phyloP scores from a whole-genome alignment of 179 eudicot genomes.

The Vitellaria paradoxa region DNA sequence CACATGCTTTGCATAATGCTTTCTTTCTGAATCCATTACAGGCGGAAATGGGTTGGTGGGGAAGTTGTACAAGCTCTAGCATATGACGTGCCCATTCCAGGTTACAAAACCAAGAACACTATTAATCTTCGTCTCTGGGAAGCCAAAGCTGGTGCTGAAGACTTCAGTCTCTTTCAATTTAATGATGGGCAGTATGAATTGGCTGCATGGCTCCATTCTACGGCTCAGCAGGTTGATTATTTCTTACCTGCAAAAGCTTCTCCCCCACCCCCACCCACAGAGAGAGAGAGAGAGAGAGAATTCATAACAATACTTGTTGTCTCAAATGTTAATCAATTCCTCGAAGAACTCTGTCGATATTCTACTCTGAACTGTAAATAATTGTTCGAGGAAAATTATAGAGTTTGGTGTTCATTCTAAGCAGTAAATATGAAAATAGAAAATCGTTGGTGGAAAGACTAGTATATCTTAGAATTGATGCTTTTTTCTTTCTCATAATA shows the following conservation, averaged over 20 bases:
- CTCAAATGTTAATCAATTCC: not conserved
- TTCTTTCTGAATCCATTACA: slow-evolving; percentile 28
- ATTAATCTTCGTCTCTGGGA: slow-evolving; percentile 98
- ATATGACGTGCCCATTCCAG: slow-evolving; percentile 98
- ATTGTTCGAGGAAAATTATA: not conserved
- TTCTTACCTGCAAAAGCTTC: not conserved
- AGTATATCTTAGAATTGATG: not conserved
- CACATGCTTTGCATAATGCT: not conserved
- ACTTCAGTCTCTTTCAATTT: slow-evolving; percentile 80
- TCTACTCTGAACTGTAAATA: not conserved
- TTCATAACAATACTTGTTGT: not conserved
- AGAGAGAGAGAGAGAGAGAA: too few species aligned
- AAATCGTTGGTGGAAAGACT: slow-evolving; percentile 1
- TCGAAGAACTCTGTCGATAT: not conserved
- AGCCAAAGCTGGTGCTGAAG: slow-evolving; percentile 85
- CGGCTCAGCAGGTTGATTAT: slow-evolving; percentile 73
- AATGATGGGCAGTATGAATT: slow-evolving; percentile 93
- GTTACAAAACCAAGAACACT: slow-evolving; percentile 92
- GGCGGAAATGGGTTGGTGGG: slow-evolving; percentile 94
- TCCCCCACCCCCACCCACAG: not conserved
- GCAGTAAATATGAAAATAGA: slow-evolving; percentile 5
- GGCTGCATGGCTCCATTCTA: slow-evolving; percentile 82
- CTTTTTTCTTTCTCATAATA: not conserved
- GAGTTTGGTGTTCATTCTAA: not conserved
- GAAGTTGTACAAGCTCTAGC: slow-evolving; percentile 91